These are phyloP conservation scores for Psilocybe cubensis DNA, from an alignment of 768 basidiomycete genomes.

Conservation along the genomic window DNA sequence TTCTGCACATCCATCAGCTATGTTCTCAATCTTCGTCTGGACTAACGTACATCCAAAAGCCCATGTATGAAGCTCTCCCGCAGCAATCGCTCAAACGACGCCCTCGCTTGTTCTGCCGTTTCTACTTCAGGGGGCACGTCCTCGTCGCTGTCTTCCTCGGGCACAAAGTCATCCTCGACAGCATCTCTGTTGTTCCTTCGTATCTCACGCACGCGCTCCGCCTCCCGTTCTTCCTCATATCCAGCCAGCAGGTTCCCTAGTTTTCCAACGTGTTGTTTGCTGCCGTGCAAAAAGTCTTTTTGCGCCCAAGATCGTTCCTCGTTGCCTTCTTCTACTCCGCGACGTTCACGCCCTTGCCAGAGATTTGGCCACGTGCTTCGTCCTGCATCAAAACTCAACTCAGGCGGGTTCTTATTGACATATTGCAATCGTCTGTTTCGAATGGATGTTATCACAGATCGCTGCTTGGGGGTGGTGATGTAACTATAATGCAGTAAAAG, in stretches of 20 bases:
- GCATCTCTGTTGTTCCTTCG: constrained; percentile 46
- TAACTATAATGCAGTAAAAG: constrained; percentile 49
- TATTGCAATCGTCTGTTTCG: constrained; percentile 77
- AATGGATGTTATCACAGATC: constrained; percentile 63
- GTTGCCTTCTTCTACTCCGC: constrained; percentile 52
- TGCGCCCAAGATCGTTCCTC: constrained; percentile 78
- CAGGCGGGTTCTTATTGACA: constrained; percentile 53
- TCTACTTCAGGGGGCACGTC: constrained; percentile 31
- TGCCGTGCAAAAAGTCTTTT: constrained; percentile 60
- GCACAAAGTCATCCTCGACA: constrained; percentile 50
- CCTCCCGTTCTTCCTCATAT: constrained; percentile 81
- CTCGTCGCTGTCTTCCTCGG: constrained; percentile 72
- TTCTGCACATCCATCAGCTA: constrained; percentile 41
- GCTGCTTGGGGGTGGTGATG: constrained; percentile 63
- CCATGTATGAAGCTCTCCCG: constrained; percentile 79
- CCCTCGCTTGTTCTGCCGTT: constrained; percentile 51
- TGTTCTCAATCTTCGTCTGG: constrained; percentile 45
- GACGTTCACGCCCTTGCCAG: constrained; percentile 61
- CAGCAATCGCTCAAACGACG: constrained; percentile 61
- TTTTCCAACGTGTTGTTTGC: constrained; percentile 66
- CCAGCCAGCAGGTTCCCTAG: constrained; percentile 65
- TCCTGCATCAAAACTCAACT: constrained; percentile 58
- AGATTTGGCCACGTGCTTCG: constrained; percentile 65
- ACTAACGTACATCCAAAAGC: constrained; percentile 62
- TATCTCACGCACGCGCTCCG: constrained; percentile 55